Conservation (phyloP, 139 green algal species). For the Chlamydomonas sp. region DNA sequence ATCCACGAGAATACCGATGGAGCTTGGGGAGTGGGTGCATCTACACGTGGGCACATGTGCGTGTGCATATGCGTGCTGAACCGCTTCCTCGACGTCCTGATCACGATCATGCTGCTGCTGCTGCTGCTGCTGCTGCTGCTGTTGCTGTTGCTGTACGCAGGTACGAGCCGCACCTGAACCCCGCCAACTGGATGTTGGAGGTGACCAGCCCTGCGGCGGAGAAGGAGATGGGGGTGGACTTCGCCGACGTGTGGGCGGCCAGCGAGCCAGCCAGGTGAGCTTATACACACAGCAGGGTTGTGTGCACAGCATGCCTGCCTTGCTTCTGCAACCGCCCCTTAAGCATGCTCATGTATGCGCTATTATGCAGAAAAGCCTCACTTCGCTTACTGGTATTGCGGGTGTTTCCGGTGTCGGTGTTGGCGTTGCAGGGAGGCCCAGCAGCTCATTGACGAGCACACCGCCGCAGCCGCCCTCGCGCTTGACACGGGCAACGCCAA, state of each 20-base stretch:
- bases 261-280: neutral
- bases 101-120: neutral
- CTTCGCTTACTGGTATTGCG: too few species aligned
- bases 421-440: too few species aligned
- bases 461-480: too few species aligned
- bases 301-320: neutral
- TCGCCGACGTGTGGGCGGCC: neutral
- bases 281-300: neutral
- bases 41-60: too few species aligned
- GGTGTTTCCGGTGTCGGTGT: too few species aligned
- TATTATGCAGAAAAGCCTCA: too few species aligned
- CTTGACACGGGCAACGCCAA: too few species aligned
- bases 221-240: conserved; percentile 1
- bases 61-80: neutral
- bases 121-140: neutral
- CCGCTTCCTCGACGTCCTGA: neutral
- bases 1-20: too few species aligned
- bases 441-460: too few species aligned
- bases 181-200: conserved; percentile 87
- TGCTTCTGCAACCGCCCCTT: too few species aligned
- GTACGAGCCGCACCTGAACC: conserved; percentile 57
- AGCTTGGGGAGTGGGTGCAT: too few species aligned
- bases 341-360: too few species aligned
- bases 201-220: conserved; percentile 28
- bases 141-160: neutral